A percentile compares a stretch with the other conserved stretches of the same genome.
Evolutionary conservation across 2,329 filamentous ascomycete genomes (phyloP).

Genomic region (Hymenoscyphus occultus): DNA sequence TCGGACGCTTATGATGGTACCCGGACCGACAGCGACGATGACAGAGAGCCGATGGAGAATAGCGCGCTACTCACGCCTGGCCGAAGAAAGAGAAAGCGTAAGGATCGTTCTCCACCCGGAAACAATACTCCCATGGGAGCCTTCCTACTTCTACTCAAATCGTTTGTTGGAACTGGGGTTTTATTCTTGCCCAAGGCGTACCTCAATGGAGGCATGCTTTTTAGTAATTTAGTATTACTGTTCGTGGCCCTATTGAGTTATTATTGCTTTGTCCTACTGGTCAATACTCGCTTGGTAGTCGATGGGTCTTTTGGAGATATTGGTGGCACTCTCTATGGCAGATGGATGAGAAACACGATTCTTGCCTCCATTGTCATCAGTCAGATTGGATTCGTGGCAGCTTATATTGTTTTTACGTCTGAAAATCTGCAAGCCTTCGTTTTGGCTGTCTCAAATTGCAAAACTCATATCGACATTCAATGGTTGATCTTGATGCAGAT

Average conservation of each 20-base stretch:
- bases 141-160: conserved; percentile 85
- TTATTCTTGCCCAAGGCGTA: conserved; percentile 91
- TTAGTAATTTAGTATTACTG: conserved; percentile 89
- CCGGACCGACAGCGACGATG: conserved; percentile 58
- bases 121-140: conserved; percentile 78
- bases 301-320: conserved; percentile 98
- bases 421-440: conserved; percentile 96
- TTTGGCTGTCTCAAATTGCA: conserved; percentile 84
- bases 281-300: conserved; percentile 78
- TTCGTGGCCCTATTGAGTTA: conserved; percentile 84
- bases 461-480: conserved; percentile 79
- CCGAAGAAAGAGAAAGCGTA: conserved; percentile 70
- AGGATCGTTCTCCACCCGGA: conserved; percentile 68
- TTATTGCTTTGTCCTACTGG: conserved; percentile 94
- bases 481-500: conserved; percentile 93
- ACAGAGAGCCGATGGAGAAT: conserved; percentile 79
- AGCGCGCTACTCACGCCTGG: conserved; percentile 79
- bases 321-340: conserved; percentile 86
- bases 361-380: conserved; percentile 90
- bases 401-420: conserved; percentile 95
- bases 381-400: conserved; percentile 90
- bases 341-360: conserved; percentile 84
- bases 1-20: conserved; percentile 55
- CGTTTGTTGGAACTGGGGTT: conserved; percentile 95
- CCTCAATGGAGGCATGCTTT: conserved; percentile 94